Evolutionary conservation across 2,329 filamentous ascomycete species (phyloP), one percentile per base, ranked within the genome.

Genomic region (Ambrosiella cleistominuta): DNA sequence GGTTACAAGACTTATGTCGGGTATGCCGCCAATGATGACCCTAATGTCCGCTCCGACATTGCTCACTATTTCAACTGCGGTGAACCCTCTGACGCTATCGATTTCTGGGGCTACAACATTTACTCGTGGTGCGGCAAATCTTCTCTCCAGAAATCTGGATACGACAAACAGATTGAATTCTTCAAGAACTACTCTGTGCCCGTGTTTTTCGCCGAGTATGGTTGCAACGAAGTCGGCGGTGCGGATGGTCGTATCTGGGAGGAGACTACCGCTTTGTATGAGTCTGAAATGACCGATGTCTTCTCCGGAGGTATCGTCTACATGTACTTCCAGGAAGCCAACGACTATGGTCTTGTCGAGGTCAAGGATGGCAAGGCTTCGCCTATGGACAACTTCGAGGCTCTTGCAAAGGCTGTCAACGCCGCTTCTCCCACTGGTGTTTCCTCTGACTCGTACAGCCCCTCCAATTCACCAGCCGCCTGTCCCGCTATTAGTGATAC

Each of bases 51-150:
- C 70, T 77, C 77, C 63, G 76, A 88, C 66, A 81, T 97, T 67
- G 87, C 88, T 64, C 75, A 88, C 68, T 98, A 95, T 79, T 96
- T 98, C 75, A 90, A 95, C 78, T 98, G 93, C 68, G 87, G 90
- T 61, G 70, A 80, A 61, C 68, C 75, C 39, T 73, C 75, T 7
- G 71, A 62, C 72, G 67, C 85, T 61, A 95, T 97, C 64, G 93
- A 98, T 72, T 97, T 94, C 77, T 98, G 90, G 87, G 93, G 93
- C 61, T 97, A 97, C 84, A 98, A 98, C 78, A 95, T 97, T 74
- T 98, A 98, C 79, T 95, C 90, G 57, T 98, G 93, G 93, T 98
- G 93, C 70, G 93, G 91, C 64, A 71, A 90, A 65, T 95, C 87
- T 67, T 81, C 75, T 66, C 93, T 85, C 74, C 67, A 75, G 40